These are phyloP conservation scores for Jimgerdemannia flammicorona DNA, from an alignment of 192 early-diverging fungal species.

Conservation along the genomic window DNA sequence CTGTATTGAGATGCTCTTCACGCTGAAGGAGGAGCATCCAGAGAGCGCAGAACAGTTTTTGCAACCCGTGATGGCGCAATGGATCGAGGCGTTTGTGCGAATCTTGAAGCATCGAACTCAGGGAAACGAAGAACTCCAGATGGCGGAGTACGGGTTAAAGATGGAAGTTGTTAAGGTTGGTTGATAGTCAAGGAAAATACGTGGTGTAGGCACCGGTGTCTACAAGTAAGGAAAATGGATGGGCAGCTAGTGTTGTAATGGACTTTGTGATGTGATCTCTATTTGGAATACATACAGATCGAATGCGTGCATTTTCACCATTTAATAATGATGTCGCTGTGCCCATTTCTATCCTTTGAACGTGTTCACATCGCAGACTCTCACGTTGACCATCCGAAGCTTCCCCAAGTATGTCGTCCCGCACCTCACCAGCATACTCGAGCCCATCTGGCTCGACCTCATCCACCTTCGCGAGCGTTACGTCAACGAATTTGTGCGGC, in stretches of 20 bases:
- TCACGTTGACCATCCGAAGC: slow-evolving; percentile 52
- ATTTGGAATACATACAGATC: no score
- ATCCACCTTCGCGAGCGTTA: slow-evolving; percentile 53
- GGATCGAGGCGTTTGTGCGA: slow-evolving; percentile 68
- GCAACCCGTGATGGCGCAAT: slow-evolving; percentile 71
- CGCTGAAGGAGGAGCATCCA: slow-evolving; percentile 75
- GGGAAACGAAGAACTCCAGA: slow-evolving; percentile 31
- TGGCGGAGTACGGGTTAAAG: slow-evolving; percentile 62
- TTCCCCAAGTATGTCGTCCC: slow-evolving; percentile 61
- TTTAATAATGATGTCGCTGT: no score
- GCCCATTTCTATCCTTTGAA: no score
- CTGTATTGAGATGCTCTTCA: slow-evolving; percentile 80
- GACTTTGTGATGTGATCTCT: no score
- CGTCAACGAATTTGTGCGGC: slow-evolving; percentile 38
- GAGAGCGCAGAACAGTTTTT: slow-evolving; percentile 65
- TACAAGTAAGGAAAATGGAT: no score
- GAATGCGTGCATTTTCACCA: no score
- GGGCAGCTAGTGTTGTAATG: no score
- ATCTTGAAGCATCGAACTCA: slow-evolving; percentile 52
- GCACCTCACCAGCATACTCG: slow-evolving; percentile 48
- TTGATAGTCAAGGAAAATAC: background rate
- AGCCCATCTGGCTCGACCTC: slow-evolving; percentile 73
- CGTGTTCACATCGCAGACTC: slow-evolving; percentile 34
- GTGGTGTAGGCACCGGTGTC: no score
- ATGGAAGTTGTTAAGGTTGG: slow-evolving; percentile 67